Conservation (phyloP, 73 alveolate genomes). For the Tetrahymena elliotti region DNA sequence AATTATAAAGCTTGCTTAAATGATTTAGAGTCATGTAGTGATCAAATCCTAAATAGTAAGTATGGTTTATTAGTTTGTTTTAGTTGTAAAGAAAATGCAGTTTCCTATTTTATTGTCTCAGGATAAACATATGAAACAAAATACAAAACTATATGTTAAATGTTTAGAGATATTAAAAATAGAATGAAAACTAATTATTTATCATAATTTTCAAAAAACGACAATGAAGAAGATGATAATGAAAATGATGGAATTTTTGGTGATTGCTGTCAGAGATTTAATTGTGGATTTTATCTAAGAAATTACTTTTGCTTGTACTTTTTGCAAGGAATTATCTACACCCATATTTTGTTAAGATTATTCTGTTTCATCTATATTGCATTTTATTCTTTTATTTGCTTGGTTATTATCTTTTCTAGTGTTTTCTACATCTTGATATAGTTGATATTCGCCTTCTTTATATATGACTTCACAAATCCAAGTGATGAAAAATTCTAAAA, state of each 20-base stretch:
- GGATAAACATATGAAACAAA: neutral
- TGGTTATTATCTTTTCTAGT: neutral
- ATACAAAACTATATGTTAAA: neutral
- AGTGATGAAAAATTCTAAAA: neutral
- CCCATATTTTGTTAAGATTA: neutral
- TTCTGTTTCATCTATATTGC: neutral
- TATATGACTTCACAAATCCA: neutral
- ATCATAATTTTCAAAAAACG: neutral
- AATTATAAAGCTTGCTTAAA: too few relatives aligned
- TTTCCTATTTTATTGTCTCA: neutral
- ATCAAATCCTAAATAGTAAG: neutral
- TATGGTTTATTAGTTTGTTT: neutral
- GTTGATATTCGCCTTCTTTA: neutral
- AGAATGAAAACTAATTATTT: too few relatives aligned
- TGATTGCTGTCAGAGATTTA: neutral
- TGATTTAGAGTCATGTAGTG: neutral
- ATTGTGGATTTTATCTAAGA: neutral
- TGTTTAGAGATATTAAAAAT: neutral
- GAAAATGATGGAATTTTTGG: neutral
- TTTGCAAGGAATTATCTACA: neutral
- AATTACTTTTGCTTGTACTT: neutral
- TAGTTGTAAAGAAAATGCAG: neutral
- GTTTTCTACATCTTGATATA: neutral
- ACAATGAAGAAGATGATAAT: neutral
- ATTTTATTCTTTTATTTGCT: neutral